Conservation (phyloP, 345 rosid species). For the Eucalyptus pauciflora region DNA sequence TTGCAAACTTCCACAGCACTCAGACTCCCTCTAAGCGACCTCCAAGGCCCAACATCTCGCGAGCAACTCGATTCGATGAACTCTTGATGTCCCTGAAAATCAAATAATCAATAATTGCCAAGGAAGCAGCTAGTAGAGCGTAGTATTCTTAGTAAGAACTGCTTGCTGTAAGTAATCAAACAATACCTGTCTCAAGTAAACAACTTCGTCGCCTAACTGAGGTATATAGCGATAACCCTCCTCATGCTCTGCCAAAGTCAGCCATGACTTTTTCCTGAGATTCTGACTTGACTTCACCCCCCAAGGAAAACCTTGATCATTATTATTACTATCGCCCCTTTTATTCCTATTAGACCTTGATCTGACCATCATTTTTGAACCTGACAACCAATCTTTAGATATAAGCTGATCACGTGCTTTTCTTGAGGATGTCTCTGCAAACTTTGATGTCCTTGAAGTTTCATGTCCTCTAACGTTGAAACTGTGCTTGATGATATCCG, state of each 20-base stretch:
- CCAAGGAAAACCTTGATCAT: conserved; percentile 5
- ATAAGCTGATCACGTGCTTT: conserved; percentile 14
- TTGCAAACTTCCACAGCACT: conserved; percentile 76
- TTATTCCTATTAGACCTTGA: conserved; percentile 46
- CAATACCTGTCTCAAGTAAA: conserved; percentile 76
- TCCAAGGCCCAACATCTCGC: conserved; percentile 55
- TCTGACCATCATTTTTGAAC: conserved; percentile 38
- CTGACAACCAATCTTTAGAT: conserved; percentile 55
- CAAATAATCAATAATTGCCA: not conserved
- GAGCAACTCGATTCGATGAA: conserved; percentile 23
- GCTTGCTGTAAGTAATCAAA: not conserved
- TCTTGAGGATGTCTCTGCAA: conserved; percentile 12
- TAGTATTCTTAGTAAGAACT: not conserved
- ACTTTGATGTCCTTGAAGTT: conserved; percentile 22
- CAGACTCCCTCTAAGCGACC: conserved; percentile 35
- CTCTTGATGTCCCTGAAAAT: conserved; percentile 82
- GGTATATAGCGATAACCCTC: conserved; percentile 88
- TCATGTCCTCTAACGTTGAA: conserved; percentile 24
- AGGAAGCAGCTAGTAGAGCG: not conserved
- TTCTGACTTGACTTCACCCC: conserved; percentile 26
- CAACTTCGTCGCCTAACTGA: conserved; percentile 85
- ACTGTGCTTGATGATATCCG: conserved; percentile 8
- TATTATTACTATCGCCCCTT: conserved; percentile 10
- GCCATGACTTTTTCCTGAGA: conserved; percentile 57
- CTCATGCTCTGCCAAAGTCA: conserved; percentile 79